These are phyloP conservation scores for Leccinum fibrillosum DNA, from an alignment of 768 basidiomycete genomes.

Conservation along the genomic window DNA sequence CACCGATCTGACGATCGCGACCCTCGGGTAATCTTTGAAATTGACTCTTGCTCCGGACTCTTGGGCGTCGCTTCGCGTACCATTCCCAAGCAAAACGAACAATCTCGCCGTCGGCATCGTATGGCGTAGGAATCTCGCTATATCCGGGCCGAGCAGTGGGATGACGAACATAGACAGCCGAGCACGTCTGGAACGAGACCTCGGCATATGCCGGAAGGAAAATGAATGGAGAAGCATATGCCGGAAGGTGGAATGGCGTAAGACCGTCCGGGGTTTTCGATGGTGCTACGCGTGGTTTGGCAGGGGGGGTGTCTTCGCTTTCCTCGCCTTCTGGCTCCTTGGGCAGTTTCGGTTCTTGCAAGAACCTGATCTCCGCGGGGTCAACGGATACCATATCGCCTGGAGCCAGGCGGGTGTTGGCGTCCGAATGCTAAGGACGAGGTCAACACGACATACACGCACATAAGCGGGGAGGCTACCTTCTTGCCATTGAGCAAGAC, in stretches of 20 bases:
- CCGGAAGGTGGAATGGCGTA: slow-evolving; percentile 82
- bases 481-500: slow-evolving; percentile 88
- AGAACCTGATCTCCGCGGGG: slow-evolving; percentile 73
- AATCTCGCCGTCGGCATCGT: slow-evolving; percentile 92
- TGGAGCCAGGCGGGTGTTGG: slow-evolving; percentile 86
- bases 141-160: slow-evolving; percentile 96
- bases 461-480: slow-evolving; percentile 43
- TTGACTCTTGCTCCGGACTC: slow-evolving; percentile 63
- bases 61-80: slow-evolving; percentile 71
- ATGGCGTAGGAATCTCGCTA: slow-evolving; percentile 94
- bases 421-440: slow-evolving; percentile 62
- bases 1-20: slow-evolving; percentile 37
- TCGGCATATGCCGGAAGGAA: slow-evolving; percentile 94
- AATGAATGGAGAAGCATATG: slow-evolving; percentile 84
- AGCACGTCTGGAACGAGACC: slow-evolving; percentile 83
- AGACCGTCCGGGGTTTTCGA: slow-evolving; percentile 25
- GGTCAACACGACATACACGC: slow-evolving; percentile 28
- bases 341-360: slow-evolving; percentile 38
- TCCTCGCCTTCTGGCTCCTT: slow-evolving; percentile 11
- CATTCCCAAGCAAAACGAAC: slow-evolving; percentile 95
- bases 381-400: slow-evolving; percentile 94
- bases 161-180: slow-evolving; percentile 89
- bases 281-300: neutral
- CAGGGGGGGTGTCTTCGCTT: neutral
- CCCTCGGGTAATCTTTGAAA: slow-evolving; percentile 65